A percentile compares a stretch with the other conserved stretches of the same genome.
These are phyloP conservation scores for Smittium culicis DNA, from an alignment of 371 early-diverging fungal genomes.

Conservation along the genomic window DNA sequence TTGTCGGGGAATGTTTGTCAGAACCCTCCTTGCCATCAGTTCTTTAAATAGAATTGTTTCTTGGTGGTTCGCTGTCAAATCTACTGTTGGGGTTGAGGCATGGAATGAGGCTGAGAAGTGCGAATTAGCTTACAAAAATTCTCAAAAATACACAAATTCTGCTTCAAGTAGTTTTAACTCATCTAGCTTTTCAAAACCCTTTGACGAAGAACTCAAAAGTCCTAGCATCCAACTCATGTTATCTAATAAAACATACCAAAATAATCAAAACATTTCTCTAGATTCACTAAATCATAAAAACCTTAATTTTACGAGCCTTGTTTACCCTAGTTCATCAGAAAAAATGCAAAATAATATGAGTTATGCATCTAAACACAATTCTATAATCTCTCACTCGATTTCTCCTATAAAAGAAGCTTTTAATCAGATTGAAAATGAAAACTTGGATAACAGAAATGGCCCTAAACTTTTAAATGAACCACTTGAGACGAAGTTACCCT, in stretches of 20 bases:
- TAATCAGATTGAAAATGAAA: not conserved
- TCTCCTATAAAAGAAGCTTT: not conserved
- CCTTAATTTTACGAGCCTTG: not conserved
- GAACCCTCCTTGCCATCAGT: conserved; percentile 26
- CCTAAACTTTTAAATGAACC: too few relatives aligned
- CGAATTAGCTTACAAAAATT: not conserved
- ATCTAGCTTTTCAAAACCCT: too few relatives aligned
- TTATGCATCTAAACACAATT: not conserved
- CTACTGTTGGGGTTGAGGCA: conserved; percentile 5
- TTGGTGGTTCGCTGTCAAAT: conserved; percentile 24
- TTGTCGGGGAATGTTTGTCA: conserved; percentile 24
- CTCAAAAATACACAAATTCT: not conserved
- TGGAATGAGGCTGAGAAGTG: conserved; percentile 7
- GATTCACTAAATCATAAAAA: not conserved
- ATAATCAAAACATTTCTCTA: not conserved
- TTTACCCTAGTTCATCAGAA: not conserved
- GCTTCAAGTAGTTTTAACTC: too few relatives aligned
- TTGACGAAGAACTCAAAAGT: not conserved
- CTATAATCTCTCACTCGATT: too few relatives aligned
- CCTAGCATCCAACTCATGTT: not conserved
- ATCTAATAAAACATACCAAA: not conserved
- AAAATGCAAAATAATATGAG: not conserved
- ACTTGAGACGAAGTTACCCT: too few relatives aligned
- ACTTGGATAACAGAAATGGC: not conserved
- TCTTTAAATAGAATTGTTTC: conserved; percentile 29